Conservation (phyloP, 805 yeast genomes). For the Helenozyma rhizophorensis region DNA sequence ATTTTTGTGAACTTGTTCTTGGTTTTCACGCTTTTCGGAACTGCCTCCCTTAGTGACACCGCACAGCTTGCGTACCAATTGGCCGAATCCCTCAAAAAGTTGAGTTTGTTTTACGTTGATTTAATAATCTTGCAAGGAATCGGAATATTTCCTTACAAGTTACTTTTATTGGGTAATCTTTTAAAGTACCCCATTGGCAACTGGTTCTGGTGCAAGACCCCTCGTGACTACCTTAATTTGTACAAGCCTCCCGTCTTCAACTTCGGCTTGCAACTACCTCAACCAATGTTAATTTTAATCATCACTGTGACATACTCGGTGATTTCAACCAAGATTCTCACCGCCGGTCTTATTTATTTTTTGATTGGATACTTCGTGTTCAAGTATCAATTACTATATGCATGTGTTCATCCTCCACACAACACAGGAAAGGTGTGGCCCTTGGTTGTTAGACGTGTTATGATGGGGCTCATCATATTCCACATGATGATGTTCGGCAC, state of each 20-base stretch:
- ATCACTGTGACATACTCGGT: constrained; percentile 86
- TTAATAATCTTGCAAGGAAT: constrained; percentile 74
- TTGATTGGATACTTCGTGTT: constrained; percentile 81
- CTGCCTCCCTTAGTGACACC: constrained; percentile 86
- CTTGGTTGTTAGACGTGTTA: constrained; percentile 73
- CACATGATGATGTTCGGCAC: constrained; percentile 94
- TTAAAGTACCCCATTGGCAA: constrained; percentile 57
- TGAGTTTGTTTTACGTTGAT: constrained; percentile 87
- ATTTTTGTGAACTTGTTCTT: constrained; percentile 90
- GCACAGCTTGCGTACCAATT: constrained; percentile 82
- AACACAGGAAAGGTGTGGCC: constrained; percentile 98
- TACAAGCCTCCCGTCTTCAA: constrained; percentile 90
- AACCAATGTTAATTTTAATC: constrained; percentile 79
- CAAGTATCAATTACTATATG: constrained; percentile 85
- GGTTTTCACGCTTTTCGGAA: constrained; percentile 91
- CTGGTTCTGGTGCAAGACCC: constrained; percentile 69
- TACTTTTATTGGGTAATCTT: constrained; percentile 76
- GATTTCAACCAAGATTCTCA: constrained; percentile 79
- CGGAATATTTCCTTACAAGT: constrained; percentile 85
- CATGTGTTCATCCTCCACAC: constrained; percentile 93
- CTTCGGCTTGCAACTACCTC: constrained; percentile 88
- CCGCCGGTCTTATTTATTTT: constrained; percentile 82
- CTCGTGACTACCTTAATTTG: constrained; percentile 70
- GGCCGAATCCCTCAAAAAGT: constrained; percentile 74
- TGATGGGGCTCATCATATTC: constrained; percentile 74